Conservation (phyloP, 805 yeast genomes). For the Myxozyma melibiosi region DNA sequence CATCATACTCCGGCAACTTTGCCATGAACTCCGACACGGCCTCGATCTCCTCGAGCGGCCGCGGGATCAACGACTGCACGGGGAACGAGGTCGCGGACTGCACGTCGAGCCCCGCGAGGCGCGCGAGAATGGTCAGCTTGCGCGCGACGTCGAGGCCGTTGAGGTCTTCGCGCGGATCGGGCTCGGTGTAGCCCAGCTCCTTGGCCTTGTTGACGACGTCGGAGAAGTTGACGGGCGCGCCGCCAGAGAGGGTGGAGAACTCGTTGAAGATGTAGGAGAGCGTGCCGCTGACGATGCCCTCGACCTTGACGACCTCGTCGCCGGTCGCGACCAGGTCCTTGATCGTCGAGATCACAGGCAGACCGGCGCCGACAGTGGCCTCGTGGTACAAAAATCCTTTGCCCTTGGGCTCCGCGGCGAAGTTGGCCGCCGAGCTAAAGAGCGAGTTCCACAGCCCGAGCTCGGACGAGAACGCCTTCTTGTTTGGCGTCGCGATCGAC, state of each 20-base stretch:
- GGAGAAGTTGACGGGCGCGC: constrained; percentile 69
- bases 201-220: constrained; percentile 89
- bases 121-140: constrained; percentile 93
- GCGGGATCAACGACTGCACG: constrained; percentile 90
- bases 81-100: constrained; percentile 91
- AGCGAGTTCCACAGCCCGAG: constrained; percentile 75
- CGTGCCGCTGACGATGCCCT: constrained; percentile 96
- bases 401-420: constrained; percentile 40
- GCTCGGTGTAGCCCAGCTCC: constrained; percentile 93
- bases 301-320: constrained; percentile 86
- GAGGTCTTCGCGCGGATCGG: constrained; percentile 98
- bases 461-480: constrained; percentile 90
- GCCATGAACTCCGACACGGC: constrained; percentile 55
- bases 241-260: constrained; percentile 66
- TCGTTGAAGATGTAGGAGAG: constrained; percentile 93
- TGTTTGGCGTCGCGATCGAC: constrained; percentile 97
- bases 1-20: constrained; percentile 81
- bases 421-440: constrained; percentile 53
- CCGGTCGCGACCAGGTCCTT: constrained; percentile 90
- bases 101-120: constrained; percentile 84
- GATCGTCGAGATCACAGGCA: constrained; percentile 87
- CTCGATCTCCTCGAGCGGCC: constrained; percentile 70
- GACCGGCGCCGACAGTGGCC: constrained; percentile 98
- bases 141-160: constrained; percentile 98
- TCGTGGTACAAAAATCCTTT: constrained; percentile 89